Base-by-base conservation (phyloP, 2,329 filamentous ascomycete species). In the Geoglossum cookeanum region DNA sequence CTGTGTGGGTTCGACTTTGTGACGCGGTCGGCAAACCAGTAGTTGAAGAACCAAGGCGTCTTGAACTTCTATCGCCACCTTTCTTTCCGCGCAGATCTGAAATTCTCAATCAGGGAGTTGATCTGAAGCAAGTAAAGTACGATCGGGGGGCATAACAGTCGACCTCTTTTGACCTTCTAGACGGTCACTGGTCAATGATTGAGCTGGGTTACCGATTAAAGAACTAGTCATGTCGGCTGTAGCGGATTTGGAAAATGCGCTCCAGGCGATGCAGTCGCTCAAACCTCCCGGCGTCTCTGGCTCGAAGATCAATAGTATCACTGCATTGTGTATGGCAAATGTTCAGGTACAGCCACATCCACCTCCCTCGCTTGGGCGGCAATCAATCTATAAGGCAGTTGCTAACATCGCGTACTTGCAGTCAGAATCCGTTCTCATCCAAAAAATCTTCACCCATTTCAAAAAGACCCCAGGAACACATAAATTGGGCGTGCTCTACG, bases 401-500 rank as follows among this genome's bases (percentile, higher is more conserved):
- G 63, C 65, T 68, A 65, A 67, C 62, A 58, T 63, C 22, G 58
- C 55, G 60, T 57, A 54, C 32, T 62, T 60, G 61, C 74, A 96
- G 92, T 91, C 86, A 72, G 91, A 97, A 75, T 92, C 88, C 57
- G 83, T 90, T 65, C 82, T 98, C 67, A 87, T 97, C 65, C 89
- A 95, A 71, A 96, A 94, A 71, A 85, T 98, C 67, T 95, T 87
- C 74, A 94, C 90, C 63, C 90, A 96, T 68, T 94, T 97, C 78
- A 95, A 94, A 73, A 94, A 92, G 72, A 84, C 90, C 64, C 87
- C 88, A 60, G 82, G 82, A 69, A 94, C 89, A 69, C 91, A 98
- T 80, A 98, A 98, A 75, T 80, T 98, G 71, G 92, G 92, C 74
- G 90, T 96, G 68, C 84, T 98, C 74, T 98, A 98, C 83, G 90